Base-by-base conservation (phyloP, 495 filamentous ascomycete genomes). In the Trypethelium eluteriae region DNA sequence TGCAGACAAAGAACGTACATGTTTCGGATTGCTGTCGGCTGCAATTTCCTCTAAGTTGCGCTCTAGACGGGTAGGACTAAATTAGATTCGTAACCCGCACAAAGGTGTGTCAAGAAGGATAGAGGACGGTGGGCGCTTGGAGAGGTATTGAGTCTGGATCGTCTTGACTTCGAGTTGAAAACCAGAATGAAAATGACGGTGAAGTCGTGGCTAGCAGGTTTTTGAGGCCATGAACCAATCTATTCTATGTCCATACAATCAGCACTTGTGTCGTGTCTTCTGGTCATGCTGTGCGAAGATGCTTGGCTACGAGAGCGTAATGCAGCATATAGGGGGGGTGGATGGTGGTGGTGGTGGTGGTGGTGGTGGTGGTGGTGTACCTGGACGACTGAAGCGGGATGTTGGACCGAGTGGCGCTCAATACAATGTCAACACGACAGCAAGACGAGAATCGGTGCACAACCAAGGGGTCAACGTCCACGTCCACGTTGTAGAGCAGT, bases 1-100 rank as follows among this genome's bases (percentile, higher is more conserved):
- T 59, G 53, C 53, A 36, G 53, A 59, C 53, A 59, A 59, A 59
- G 53, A 18, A 59, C 53, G 53, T 59, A 59, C 53, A 36, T 59
- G 53, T 59, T 59, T 59, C 53, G 53, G 53, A 36, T 7, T 59
- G n/a, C 7, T 59, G 32, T 36, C 53, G 53, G 53, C 53, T 59
- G 32, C 53, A 36, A 36, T 59, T 59, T 34, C 53, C 53, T 59
- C 18, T 4, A 7, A 34, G 7, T 36, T 59, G 32, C 53, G 5
- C 32, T 36, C 6, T 5, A 34, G 32, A 59, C 3, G 25, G 4
- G 53, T 18, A 2, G 1, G 32, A 32, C 53, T 59, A 1, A 6
- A 59, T 59, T 32, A 59, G 53, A 1, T 36, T 9, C 32, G 41
- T 25, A 25, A 25, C 25, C 25, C 25, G 41, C 14, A 44, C 41